Evolutionary conservation across 768 basidiomycete genomes (phyloP), one percentile per base, ranked within the genome.

Genomic region (Lactarius hatsudake): DNA sequence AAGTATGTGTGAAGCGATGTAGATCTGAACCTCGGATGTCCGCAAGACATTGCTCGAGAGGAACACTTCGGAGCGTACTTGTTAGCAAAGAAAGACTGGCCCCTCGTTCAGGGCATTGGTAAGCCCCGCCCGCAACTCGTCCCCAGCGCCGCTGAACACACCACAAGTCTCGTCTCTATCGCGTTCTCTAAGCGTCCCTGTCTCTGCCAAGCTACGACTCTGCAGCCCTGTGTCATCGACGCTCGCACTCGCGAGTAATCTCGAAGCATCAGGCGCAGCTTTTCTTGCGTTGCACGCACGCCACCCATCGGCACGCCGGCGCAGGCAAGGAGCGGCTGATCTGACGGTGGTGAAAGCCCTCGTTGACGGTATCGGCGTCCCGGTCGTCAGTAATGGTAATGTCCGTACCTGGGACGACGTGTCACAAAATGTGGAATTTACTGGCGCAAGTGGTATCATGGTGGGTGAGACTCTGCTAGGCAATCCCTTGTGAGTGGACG

Each of bases 11-110:
- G 53, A 72, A 74, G 68, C 18, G 30, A 30, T 40, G 36, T 69
- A 93, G 91, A 93, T 78, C 73, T 93, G 61, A 93, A 93, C 74
- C 82, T 93, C 13, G 91, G 91, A 18, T 93, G 91, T 74, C 91
- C 91, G 28, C 90, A 90, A 71, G 84, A 87, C 61, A 80, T 82
- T 30, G 90, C 91, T 15, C 79, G 81, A 43, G 83, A 87, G 48
- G 85, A 81, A 12, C 90, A 88, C 71, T 89, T 82, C 72, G 91
- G 91, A 3, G 89, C 86, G 20, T 93, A 92, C 73, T 79, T 93
- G n/a, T 81, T 92, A 17, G 82, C 81, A 26, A 85, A 86, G 72
- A 85, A 83, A 71, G 89, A 92, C 67, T 90, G 91, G 90, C 84
- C 86, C 2, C 72, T 87, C 12, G 84, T 91, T 0, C 80, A 86